Evolutionary conservation across 768 basidiomycete genomes (phyloP).

Genomic region (Rhodotorula graminis): DNA sequence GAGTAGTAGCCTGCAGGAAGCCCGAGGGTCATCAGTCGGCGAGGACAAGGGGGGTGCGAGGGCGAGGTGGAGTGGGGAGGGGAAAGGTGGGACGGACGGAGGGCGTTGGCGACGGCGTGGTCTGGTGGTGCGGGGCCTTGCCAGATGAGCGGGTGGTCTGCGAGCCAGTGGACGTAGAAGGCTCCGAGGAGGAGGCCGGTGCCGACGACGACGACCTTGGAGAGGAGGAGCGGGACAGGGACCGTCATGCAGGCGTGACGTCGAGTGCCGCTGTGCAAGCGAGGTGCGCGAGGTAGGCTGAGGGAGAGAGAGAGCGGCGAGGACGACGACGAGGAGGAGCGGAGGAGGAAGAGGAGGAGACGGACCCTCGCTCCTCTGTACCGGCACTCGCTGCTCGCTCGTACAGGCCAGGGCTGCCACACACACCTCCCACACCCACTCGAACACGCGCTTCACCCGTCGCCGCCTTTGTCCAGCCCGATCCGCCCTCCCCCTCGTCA

Average conservation of each 20-base stretch:
- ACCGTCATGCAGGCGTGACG: no score
- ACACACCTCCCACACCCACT: no score
- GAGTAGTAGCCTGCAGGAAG: conserved; percentile 26
- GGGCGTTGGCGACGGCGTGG: not conserved
- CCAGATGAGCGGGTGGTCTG: conserved; percentile 25
- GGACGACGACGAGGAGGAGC: no score
- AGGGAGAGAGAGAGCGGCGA: no score
- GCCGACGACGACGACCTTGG: conserved; percentile 23
- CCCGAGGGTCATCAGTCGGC: not conserved
- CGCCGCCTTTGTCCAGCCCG: no score
- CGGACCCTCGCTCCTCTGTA: no score
- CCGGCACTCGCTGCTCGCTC: not conserved
- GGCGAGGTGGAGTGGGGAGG: not conserved
- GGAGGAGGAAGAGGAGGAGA: not conserved
- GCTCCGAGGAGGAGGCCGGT: conserved; percentile 19
- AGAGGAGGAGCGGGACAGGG: not conserved
- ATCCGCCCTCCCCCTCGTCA: no score
- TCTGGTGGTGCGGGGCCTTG: conserved; percentile 3
- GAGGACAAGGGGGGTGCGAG: not conserved
- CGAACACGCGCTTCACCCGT: no score
- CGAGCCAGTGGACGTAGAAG: conserved; percentile 28
- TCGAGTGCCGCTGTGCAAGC: no score
- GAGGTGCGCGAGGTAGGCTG: no score
- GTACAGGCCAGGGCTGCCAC: no score
- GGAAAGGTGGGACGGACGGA: conserved; percentile 2